Percentiles rank a stretch among this genome's conserved stretches.
Conservation (phyloP, 2,329 filamentous ascomycete species). For the Xylaria sp. region DNA sequence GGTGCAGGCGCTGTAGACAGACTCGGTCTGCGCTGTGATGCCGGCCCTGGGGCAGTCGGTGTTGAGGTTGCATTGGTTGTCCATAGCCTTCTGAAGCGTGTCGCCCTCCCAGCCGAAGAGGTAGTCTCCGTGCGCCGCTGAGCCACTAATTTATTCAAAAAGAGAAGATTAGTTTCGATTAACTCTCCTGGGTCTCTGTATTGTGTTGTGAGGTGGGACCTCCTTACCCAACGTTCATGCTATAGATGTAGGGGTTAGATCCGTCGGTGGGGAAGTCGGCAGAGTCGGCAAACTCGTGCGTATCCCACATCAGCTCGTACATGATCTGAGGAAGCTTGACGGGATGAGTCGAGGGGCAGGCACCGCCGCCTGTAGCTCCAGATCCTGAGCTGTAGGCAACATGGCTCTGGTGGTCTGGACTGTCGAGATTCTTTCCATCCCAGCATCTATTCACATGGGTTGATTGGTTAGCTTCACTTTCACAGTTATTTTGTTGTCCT, state of each 20-base stretch:
- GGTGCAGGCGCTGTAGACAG: slow-evolving; percentile 60
- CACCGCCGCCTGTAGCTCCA: slow-evolving; percentile 59
- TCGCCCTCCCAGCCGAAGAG: slow-evolving; percentile 64
- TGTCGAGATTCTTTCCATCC: slow-evolving; percentile 62
- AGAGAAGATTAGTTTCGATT: neutral
- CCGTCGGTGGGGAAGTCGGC: slow-evolving; percentile 58
- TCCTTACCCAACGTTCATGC: slow-evolving; percentile 57
- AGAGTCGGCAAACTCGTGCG: slow-evolving; percentile 55
- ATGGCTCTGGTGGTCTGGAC: slow-evolving; percentile 60
- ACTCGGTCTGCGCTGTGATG: slow-evolving; percentile 59
- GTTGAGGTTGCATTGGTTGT: slow-evolving; percentile 61
- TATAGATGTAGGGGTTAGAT: slow-evolving; percentile 57
- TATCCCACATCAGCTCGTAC: slow-evolving; percentile 62
- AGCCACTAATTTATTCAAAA: slow-evolving; percentile 48
- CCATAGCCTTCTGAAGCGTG: slow-evolving; percentile 61
- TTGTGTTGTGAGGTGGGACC: neutral
- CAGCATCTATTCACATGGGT: slow-evolving; percentile 55
- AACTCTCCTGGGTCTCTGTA: slow-evolving; percentile 21
- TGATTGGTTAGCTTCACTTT: slow-evolving; percentile 21
- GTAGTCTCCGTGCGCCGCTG: slow-evolving; percentile 63
- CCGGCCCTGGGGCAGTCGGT: slow-evolving; percentile 56
- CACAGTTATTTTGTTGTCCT: neutral
- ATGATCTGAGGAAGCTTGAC: slow-evolving; percentile 62
- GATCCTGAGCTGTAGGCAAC: slow-evolving; percentile 58
- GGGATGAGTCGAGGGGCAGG: slow-evolving; percentile 59